Base-by-base conservation (phyloP, 1,284 basidiomycete species). In the Sanghuangporus sanghuang region DNA sequence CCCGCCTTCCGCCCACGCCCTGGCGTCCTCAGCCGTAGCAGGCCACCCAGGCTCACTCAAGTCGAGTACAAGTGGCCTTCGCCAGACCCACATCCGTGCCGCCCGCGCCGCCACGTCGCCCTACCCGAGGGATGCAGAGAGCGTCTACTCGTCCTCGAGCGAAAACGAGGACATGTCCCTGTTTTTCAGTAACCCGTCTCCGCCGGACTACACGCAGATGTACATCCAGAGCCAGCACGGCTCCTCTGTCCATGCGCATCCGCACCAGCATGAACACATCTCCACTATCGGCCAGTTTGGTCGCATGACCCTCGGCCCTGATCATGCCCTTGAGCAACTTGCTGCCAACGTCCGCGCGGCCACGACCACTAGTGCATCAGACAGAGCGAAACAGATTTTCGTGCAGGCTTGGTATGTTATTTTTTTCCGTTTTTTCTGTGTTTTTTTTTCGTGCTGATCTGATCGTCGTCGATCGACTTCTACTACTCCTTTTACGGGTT, bases 331-430 rank as follows among this genome's bases (percentile, higher is more conserved):
- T 65, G 92, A 93, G 77, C 93, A 93, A 77, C 79, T 93, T 62
- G 91, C 91, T 7, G 88, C 87, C 59, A 93, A 92, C 69, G 91
- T 93, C 58, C 85, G 92, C 50, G 90, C 89, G 40, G 92, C 91
- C 11, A 93, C 92, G 2, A 93, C 92, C 12, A 93, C 92, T 44
- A 92, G 89, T 71, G 92, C 91, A 55, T 93, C 91, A 11, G 91
- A 93, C 74, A 79, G 92, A 71, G 91, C 91, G 57, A 93, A 93
- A 71, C 91, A 93, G 77, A 93, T 93, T 70, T 93, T 93, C 71
- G 91, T 93, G 35, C 92, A 93, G 74, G 90, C 91, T 65, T 93
- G 91, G 91, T 92, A 65, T 70, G 85, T 78, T 53, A 57, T 49
- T 57, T 40, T 61, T 49, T 60, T 56, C 49, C 56, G 66, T 44